A percentile compares a stretch with the other conserved stretches of the same genome.
phyloP scores from a whole-genome alignment of 768 basidiomycete genomes.

The Royoungia palumana region DNA sequence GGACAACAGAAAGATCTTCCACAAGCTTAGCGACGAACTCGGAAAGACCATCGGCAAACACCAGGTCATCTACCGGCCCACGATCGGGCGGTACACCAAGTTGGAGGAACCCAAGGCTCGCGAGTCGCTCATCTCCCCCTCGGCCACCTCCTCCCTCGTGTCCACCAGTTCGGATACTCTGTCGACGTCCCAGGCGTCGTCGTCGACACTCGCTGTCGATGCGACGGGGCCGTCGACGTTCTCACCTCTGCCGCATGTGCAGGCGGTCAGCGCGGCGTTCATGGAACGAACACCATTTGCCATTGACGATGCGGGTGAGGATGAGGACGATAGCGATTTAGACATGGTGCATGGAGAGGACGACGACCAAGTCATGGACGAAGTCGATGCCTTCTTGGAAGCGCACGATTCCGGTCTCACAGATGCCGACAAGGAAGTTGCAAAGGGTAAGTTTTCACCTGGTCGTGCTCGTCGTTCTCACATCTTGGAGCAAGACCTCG shows the following conservation, averaged over 20 bases:
- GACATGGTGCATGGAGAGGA: conserved; percentile 52
- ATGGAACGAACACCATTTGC: conserved; percentile 94
- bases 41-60: conserved; percentile 94
- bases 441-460: conserved; percentile 52
- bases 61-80: conserved; percentile 75
- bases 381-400: conserved; percentile 93
- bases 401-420: conserved; percentile 86
- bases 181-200: conserved; percentile 30
- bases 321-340: conserved; percentile 66
- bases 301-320: conserved; percentile 83
- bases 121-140: conserved; percentile 76
- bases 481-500: conserved; percentile 41
- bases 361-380: conserved; percentile 84
- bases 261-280: conserved; percentile 75
- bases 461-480: not conserved
- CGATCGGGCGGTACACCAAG: conserved; percentile 81
- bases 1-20: conserved; percentile 90
- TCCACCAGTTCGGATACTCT: conserved; percentile 34
- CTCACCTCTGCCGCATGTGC: conserved; percentile 62
- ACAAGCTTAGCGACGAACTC: conserved; percentile 90
- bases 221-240: conserved; percentile 32
- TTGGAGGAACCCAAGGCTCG: conserved; percentile 86
- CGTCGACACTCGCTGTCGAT: conserved; percentile 53
- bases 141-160: conserved; percentile 52
- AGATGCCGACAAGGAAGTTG: conserved; percentile 73